Evolutionary conservation across 306 rosid genomes (phyloP).

Genomic region (Cicer bijugum): DNA sequence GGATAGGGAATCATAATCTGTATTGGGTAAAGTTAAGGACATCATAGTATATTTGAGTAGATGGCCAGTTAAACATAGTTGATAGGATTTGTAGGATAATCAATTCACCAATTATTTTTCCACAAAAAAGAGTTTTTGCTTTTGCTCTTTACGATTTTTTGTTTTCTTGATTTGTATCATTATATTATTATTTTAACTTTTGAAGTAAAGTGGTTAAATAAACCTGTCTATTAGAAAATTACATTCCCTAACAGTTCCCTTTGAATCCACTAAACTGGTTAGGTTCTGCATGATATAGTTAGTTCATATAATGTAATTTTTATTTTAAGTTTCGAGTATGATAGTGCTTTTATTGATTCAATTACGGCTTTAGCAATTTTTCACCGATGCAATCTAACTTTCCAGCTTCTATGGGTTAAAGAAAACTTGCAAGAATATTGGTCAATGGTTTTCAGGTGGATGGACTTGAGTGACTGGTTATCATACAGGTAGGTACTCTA

Average conservation of each 20-base stretch:
- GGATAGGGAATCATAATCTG: slow-evolving; percentile 26
- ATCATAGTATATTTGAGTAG: slow-evolving; percentile 35
- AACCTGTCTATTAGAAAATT: slow-evolving; percentile 17
- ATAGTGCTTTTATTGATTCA: slow-evolving; percentile 29
- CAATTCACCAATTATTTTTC: slow-evolving; percentile 10
- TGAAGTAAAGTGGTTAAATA: slow-evolving; percentile 32
- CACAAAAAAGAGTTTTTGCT: neutral
- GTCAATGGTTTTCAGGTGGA: slow-evolving; percentile 96
- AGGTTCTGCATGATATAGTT: slow-evolving; percentile 2
- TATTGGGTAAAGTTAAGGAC: slow-evolving; percentile 36
- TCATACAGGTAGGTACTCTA: slow-evolving; percentile 90
- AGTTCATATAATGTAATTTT: slow-evolving; percentile 26
- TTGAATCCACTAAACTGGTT: slow-evolving; percentile 27
- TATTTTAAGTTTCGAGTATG: slow-evolving; percentile 19
- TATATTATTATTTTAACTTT: slow-evolving; percentile 34
- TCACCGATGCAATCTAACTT: slow-evolving; percentile 42
- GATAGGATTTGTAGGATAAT: slow-evolving; percentile 32
- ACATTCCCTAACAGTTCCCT: slow-evolving; percentile 7
- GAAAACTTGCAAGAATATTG: slow-evolving; percentile 94
- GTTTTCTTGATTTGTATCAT: slow-evolving; percentile 1
- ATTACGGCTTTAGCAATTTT: slow-evolving; percentile 37
- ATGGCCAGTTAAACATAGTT: neutral
- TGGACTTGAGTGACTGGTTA: slow-evolving; percentile 99
- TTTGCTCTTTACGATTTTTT: slow-evolving; percentile 22
- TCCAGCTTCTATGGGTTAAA: slow-evolving; percentile 97